Base-by-base conservation (phyloP, 495 filamentous ascomycete species). In the Penicillium egyptiacum region DNA sequence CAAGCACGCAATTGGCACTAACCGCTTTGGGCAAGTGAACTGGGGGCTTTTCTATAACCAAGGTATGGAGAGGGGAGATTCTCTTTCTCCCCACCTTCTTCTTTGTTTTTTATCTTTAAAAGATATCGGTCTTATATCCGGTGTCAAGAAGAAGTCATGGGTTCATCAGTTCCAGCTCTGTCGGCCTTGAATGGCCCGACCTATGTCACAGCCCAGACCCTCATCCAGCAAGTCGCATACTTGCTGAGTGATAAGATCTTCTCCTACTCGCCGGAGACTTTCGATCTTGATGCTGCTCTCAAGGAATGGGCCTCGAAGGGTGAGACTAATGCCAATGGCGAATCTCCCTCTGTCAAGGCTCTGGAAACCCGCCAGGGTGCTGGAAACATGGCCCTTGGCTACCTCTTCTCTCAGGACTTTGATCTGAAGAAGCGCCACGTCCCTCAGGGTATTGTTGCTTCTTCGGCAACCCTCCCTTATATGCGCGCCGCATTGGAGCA, bases 191-290 rank as follows among this genome's bases (percentile, higher is more conserved):
- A 80, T 47, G 95, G 94, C 43, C 90, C 91, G 50, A 92, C 89
- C 37, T 98, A 98, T 80, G 79, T 89, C 40, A 96, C 92, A 31
- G 86, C 91, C 43, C 95, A 98, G 74, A 84, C 88, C 20, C 81
- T 98, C 53, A 88, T 97, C 56, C 95, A 98, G 76, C 94, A 98
- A 74, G 91, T 96, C 55, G 88, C 94, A 50, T 98, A 96, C 72
- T 77, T 88, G 49, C 81, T 98, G 56, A 96, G 91, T 55, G 91
- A 97, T 78, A 95, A 94, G 77, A 84, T 98, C 71, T 98, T 96
- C 76, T 88, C 92, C 35, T 97, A 96, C 76, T 97, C 95, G 16
- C 91, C 92, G 9, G 88, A 96, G 62, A 87, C 89, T 25, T 98
- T 96, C 65, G 88, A 93, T 64, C 81, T 98, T 47, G 93, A 97